Evolutionary conservation across 2,329 filamentous ascomycete genomes (phyloP).

Genomic region (Talaromyces sp.): DNA sequence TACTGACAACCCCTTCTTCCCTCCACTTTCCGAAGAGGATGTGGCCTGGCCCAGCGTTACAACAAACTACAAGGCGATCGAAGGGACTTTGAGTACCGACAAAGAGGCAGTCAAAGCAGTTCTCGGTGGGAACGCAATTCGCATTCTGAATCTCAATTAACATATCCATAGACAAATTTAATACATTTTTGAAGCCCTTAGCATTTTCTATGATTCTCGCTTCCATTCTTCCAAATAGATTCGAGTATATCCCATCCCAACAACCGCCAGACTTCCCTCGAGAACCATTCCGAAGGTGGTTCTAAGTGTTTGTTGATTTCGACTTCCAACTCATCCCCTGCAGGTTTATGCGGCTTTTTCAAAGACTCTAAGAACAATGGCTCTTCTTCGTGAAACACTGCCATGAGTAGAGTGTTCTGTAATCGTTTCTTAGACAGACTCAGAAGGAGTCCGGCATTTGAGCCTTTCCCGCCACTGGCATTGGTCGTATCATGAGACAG

Average conservation of each 20-base stretch:
- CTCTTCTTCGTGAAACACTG: constrained; percentile 39
- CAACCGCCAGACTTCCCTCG: constrained; percentile 54
- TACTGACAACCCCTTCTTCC: constrained; percentile 47
- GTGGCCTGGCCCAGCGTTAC: constrained; percentile 46
- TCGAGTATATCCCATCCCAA: constrained; percentile 53
- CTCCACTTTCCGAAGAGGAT: constrained; percentile 34
- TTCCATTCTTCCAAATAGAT: constrained; percentile 15
- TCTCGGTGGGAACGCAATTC: constrained; percentile 45
- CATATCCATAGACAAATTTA: background rate
- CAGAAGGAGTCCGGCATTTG: constrained; percentile 18
- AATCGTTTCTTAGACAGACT: constrained; percentile 29
- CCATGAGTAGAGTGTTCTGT: constrained; percentile 41
- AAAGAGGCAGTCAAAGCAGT: constrained; percentile 33
- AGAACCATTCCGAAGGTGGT: constrained; percentile 52
- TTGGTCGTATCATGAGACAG: constrained; percentile 13
- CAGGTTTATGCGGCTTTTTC: constrained; percentile 14
- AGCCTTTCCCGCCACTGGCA: background rate
- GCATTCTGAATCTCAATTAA: constrained; percentile 37
- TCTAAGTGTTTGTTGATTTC: constrained; percentile 8
- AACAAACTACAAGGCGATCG: constrained; percentile 46
- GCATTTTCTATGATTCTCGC: constrained; percentile 1
- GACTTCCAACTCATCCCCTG: constrained; percentile 19
- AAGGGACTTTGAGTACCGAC: constrained; percentile 33
- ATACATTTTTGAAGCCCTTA: background rate
- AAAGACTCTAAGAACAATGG: constrained; percentile 26